These are phyloP conservation scores for Lentithecium fluviatile DNA, from an alignment of 495 filamentous ascomycete genomes.

Conservation along the genomic window DNA sequence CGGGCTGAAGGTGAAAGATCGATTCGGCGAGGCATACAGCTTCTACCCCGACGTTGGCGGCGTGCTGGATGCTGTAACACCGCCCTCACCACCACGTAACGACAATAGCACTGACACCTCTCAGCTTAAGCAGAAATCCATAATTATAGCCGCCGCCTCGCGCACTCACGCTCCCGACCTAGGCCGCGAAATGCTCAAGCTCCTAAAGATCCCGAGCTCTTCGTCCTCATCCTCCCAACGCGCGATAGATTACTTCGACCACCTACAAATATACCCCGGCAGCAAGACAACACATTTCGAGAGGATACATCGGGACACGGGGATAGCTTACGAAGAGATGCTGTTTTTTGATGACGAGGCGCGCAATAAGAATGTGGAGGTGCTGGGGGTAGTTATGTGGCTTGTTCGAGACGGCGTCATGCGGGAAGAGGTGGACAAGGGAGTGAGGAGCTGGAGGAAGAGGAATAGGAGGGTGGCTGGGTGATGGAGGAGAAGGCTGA, in stretches of 20 bases:
- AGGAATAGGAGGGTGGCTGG: conserved; percentile 47
- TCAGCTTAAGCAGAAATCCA: conserved; percentile 42
- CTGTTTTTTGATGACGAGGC: conserved; percentile 95
- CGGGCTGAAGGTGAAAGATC: conserved; percentile 44
- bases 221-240: conserved; percentile 39
- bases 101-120: not conserved
- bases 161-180: conserved; percentile 79
- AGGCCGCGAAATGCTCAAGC: conserved; percentile 74
- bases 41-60: conserved; percentile 79
- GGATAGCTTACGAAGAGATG: conserved; percentile 75
- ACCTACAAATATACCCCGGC: conserved; percentile 85
- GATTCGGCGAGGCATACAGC: conserved; percentile 71
- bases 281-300: conserved; percentile 85
- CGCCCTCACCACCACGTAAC: not conserved
- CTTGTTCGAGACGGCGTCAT: conserved; percentile 77
- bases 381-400: conserved; percentile 77
- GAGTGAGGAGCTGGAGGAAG: conserved; percentile 79
- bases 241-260: conserved; percentile 76
- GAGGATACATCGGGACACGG: conserved; percentile 64
- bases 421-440: conserved; percentile 74
- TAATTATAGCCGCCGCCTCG: conserved; percentile 74
- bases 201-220: conserved; percentile 62
- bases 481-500: not conserved
- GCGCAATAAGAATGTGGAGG: conserved; percentile 77
- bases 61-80: conserved; percentile 62